Base-by-base conservation (phyloP, 1,284 basidiomycete genomes). In the Neotropicomus parvogracilis region DNA sequence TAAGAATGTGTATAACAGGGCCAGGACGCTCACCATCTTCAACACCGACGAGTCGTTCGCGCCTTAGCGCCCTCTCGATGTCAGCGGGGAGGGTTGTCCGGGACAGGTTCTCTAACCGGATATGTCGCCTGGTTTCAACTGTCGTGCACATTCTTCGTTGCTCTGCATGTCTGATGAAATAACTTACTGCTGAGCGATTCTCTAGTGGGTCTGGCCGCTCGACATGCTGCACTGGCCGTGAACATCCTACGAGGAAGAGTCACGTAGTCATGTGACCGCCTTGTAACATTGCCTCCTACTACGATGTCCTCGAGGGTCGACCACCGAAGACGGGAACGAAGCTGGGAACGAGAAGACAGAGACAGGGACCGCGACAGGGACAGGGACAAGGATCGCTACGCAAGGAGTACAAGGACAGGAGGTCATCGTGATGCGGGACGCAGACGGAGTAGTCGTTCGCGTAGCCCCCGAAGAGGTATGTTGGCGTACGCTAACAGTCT, bases 341-440 rank as follows among this genome's bases (percentile, higher is more conserved):
- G 82, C 60, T 78, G 81, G 78, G 85, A 87, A 55, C 73, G 77
- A 50, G 80, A 80, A 48, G 76, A 77, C 53, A 68, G 69, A 11
- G 69, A 74, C 43, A 63, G 72, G 32, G 75, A 75, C 46, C 65
- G 74, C 50, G 70, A 77, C 44, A 69, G 77, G 49, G 70, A 74
- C 13, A 60, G 63, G 43, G 61, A 66, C 33, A 61, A 59, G 46
- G 66, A 66, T 40, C 67, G 65, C 10, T 57, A 66, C 35, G 50
- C 64, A 34, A 63, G 71, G 38, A 57, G 61, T 40, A 59, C 70
- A 47, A 62, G 70, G 40, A 56, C 66, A 21, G 62, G 68, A 12
- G 65, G 63, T 36, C 64, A 74, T 54, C 70, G 75, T 39, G 75
- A 77, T 46, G 60, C 73, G 49, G 71, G 69, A 40, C 74, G 78